Conservation (phyloP, 2,329 filamentous ascomycete species). For the Claviceps capensis region DNA sequence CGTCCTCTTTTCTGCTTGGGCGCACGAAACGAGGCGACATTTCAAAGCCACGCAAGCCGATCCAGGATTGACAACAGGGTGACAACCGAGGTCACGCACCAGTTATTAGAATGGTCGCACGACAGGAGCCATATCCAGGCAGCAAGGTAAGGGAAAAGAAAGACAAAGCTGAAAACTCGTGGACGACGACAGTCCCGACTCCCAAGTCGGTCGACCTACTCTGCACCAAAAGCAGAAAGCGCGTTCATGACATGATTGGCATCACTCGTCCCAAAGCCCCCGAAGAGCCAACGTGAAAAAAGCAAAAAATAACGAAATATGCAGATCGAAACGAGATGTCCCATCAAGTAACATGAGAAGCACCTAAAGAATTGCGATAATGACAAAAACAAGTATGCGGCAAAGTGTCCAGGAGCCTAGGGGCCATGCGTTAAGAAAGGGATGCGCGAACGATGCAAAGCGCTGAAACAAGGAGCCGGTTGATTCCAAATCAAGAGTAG, state of each 20-base stretch:
- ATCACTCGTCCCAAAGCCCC: slow-evolving; percentile 19
- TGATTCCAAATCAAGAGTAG: slow-evolving; percentile 2
- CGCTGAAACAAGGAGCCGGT: slow-evolving; percentile 2
- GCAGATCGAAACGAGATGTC: background rate
- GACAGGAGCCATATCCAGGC: slow-evolving; percentile 18
- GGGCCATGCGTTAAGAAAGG: background rate
- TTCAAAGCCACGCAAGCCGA: slow-evolving; percentile 6
- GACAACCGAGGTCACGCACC: slow-evolving; percentile 8
- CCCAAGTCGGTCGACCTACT: slow-evolving; percentile 8
- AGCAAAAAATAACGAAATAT: background rate
- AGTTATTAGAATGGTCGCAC: slow-evolving; percentile 14
- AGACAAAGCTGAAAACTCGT: slow-evolving; percentile 7
- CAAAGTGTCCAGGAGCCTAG: slow-evolving; percentile 3
- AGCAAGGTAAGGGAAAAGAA: slow-evolving; percentile 17
- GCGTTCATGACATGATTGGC: slow-evolving; percentile 12
- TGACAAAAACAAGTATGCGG: slow-evolving; percentile 11
- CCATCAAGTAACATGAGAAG: slow-evolving; percentile 6
- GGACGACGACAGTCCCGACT: background rate
- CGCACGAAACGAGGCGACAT: slow-evolving; percentile 9
- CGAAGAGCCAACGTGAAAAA: background rate
- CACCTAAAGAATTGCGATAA: background rate
- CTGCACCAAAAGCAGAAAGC: slow-evolving; percentile 13
- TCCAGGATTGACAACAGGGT: slow-evolving; percentile 6
- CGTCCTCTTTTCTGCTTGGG: slow-evolving; percentile 11
- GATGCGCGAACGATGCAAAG: slow-evolving; percentile 1